Percentiles rank a stretch among this genome's conserved stretches.
phyloP scores from a whole-genome alignment of 2,329 filamentous ascomycete genomes.

The Nothophoma quercina region DNA sequence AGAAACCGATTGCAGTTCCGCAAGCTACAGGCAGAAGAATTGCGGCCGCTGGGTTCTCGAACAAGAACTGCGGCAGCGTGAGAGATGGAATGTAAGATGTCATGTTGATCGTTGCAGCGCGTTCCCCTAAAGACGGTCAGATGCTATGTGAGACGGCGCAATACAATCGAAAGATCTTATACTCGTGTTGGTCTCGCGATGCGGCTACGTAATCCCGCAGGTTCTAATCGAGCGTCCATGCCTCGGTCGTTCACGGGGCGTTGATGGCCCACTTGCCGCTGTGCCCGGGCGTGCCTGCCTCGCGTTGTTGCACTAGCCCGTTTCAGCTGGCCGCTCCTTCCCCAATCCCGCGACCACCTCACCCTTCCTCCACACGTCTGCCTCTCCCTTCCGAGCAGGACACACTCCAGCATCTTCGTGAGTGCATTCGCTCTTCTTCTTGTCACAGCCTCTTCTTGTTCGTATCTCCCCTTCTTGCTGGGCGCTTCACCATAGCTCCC shows the following conservation, averaged over 20 bases:
- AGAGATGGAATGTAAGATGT: conserved; percentile 80
- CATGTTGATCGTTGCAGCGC: conserved; percentile 60
- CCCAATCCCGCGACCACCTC: conserved; percentile 31
- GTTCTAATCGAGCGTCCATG: conserved; percentile 7
- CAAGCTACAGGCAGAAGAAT: conserved; percentile 78
- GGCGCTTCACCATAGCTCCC: conserved; percentile 43
- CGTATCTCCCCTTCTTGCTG: conserved; percentile 40
- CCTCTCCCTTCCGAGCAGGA: conserved; percentile 32
- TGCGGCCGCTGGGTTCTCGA: conserved; percentile 74
- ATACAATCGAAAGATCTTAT: conserved; percentile 8
- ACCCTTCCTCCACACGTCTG: conserved; percentile 33
- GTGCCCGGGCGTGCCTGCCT: conserved; percentile 12
- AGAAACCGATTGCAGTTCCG: conserved; percentile 76
- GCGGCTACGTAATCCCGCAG: conserved; percentile 15
- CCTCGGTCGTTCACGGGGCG: conserved; percentile 15
- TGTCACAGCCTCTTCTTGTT: conserved; percentile 33
- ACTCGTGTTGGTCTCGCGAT: conserved; percentile 11
- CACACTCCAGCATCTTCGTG: conserved; percentile 47
- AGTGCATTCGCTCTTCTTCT: conserved; percentile 47
- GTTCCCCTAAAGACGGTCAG: neutral
- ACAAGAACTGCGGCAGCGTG: conserved; percentile 75
- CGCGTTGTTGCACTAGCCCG: conserved; percentile 29
- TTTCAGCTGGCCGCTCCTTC: conserved; percentile 25
- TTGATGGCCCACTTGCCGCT: conserved; percentile 33
- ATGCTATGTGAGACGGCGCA: neutral